Base-by-base conservation (phyloP, 345 rosid genomes). In the Hypericum perforatum region DNA sequence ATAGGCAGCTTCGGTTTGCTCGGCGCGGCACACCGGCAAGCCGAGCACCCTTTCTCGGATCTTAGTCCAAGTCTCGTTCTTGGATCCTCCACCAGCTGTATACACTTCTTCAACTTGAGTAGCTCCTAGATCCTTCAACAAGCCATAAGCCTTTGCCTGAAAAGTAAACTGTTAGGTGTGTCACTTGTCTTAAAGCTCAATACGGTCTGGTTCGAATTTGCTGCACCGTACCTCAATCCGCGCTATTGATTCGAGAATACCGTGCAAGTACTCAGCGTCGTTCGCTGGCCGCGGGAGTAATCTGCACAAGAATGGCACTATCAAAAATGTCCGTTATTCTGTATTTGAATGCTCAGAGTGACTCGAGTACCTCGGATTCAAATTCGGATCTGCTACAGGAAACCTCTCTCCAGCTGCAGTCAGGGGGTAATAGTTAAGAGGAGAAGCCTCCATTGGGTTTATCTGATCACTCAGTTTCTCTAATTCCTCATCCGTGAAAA, bases 21-120 rank as follows among this genome's bases (percentile, higher is more conserved):
- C 16, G 16, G 92, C 96, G 45, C 67, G 70, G n/a, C 72, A 68
- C 61, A 85, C 90, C 0, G 90, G 88, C 63, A 85, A 71, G 22
- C 92, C 85, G 0, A 87, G 77, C 9, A 85, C 71, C 62, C 96
- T 60, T 67, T 81, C 77, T 14, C 96, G 69, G 61, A 91, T 87
- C 75, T 66, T 71, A 14, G 66, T 82, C 96, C 95, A 91, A 60
- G 79, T 85, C 45, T 82, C 78, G 36, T 87, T 87, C 63, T 79
- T 84, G 0, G 98, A 77, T 8, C 95, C 95, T 7, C 96, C 96
- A 54, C 98, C 96, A 4, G 94, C 87, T 0, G 96, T 91, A 16
- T 79, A 70, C 57, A 84, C 98, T 67, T 86, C 81, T 8, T 84
- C 85, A 0, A 76, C 92, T 39, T 73, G 77, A 0, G 92, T 84